phyloP scores from a whole-genome alignment of 2,329 filamentous ascomycete species.

The Xylaria polymorpha region DNA sequence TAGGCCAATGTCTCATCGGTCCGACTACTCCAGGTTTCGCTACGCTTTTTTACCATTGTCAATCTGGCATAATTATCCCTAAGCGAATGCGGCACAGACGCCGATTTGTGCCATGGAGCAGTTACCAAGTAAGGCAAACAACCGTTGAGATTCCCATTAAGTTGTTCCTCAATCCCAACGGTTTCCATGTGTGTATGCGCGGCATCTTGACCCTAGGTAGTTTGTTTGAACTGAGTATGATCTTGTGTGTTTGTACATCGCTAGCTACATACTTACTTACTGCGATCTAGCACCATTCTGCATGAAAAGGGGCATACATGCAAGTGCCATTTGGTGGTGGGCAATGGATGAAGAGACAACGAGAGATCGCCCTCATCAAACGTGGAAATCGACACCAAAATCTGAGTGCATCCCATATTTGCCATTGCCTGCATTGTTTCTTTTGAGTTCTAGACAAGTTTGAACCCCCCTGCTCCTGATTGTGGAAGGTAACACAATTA shows the following conservation, averaged over 20 bases:
- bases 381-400: not conserved
- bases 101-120: constrained; percentile 16
- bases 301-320: not conserved
- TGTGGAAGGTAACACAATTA: constrained; percentile 2
- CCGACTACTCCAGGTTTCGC: constrained; percentile 38
- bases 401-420: not conserved
- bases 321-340: not conserved
- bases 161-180: not conserved
- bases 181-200: not conserved
- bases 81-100: constrained; percentile 23
- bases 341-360: not conserved
- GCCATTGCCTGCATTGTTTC: constrained; percentile 2
- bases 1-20: constrained; percentile 36
- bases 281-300: not conserved
- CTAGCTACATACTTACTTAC: not conserved
- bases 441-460: not conserved
- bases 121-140: constrained; percentile 5
- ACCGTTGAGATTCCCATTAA: not conserved
- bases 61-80: constrained; percentile 27
- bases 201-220: not conserved
- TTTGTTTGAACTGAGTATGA: not conserved
- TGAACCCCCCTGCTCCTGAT: not conserved
- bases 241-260: not conserved
- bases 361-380: not conserved
- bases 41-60: constrained; percentile 13